These are phyloP conservation scores for Combretum micranthum DNA, from an alignment of 345 rosid genomes.

Conservation along the genomic window DNA sequence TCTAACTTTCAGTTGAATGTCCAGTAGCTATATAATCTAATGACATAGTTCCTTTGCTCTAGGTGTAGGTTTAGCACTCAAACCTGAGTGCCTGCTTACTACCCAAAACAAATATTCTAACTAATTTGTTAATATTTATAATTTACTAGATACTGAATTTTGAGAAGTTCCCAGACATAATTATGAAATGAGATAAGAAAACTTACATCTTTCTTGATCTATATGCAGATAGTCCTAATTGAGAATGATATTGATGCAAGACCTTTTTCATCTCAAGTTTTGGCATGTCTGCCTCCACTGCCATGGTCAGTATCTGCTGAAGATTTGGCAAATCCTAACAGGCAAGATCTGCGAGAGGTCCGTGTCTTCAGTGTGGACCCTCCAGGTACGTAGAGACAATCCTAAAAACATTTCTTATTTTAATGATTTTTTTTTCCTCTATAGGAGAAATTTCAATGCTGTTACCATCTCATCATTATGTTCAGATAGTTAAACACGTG, in stretches of 20 bases:
- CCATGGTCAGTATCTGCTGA: constrained; percentile 86
- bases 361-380: constrained; percentile 81
- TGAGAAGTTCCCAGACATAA: not conserved
- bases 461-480: not conserved
- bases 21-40: no score
- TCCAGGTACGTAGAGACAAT: constrained; percentile 35
- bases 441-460: no score
- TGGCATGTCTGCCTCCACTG: constrained; percentile 91
- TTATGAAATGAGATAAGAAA: constrained; percentile 5
- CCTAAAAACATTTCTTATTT: no score
- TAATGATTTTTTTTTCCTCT: no score
- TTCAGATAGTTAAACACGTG: not conserved
- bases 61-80: no score
- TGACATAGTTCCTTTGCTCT: no score
- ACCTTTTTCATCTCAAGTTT: constrained; percentile 93
- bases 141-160: not conserved
- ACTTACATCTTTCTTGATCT: constrained; percentile 12
- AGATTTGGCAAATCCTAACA: constrained; percentile 64
- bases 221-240: constrained; percentile 78
- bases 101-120: no score
- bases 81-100: no score
- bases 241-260: constrained; percentile 94
- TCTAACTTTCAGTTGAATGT: no score
- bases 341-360: constrained; percentile 71
- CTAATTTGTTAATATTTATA: no score